Conservation (phyloP, 2,329 filamentous ascomycete genomes). For the Penicillium sp. region DNA sequence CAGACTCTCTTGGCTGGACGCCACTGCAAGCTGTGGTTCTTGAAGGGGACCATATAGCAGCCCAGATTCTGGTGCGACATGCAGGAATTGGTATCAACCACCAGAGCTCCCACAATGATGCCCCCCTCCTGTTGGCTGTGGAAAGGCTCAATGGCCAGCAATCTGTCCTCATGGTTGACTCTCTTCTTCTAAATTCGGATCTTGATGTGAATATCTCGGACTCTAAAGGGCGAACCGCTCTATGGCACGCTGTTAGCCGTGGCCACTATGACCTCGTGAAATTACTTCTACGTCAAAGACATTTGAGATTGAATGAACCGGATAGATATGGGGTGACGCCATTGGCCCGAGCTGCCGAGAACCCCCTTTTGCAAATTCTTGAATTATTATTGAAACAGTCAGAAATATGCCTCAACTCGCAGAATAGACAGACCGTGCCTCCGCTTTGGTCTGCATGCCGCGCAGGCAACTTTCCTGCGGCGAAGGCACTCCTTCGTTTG, state of each 20-base stretch:
- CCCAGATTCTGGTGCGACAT: neutral
- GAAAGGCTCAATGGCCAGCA: neutral
- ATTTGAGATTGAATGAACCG: neutral
- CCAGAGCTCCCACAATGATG: neutral
- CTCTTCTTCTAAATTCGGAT: neutral
- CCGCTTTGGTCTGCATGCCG: neutral
- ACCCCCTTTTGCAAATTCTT: neutral
- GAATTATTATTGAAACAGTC: neutral
- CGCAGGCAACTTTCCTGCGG: neutral
- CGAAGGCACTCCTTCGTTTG: neutral
- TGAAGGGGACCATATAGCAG: neutral
- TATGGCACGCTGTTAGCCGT: neutral
- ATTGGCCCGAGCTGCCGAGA: neutral
- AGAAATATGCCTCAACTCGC: neutral
- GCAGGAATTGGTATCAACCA: neutral
- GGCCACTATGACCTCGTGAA: neutral
- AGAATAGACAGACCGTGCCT: neutral
- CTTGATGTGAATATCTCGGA: neutral
- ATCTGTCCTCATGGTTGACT: neutral
- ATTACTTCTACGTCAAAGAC: neutral
- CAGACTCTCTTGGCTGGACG: neutral
- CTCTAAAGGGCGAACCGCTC: neutral
- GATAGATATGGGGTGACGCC: neutral
- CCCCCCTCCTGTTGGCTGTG: neutral
- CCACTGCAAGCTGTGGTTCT: neutral